Base-by-base conservation (phyloP, 441 rosid genomes). In the Arabidopsis hybrid region DNA sequence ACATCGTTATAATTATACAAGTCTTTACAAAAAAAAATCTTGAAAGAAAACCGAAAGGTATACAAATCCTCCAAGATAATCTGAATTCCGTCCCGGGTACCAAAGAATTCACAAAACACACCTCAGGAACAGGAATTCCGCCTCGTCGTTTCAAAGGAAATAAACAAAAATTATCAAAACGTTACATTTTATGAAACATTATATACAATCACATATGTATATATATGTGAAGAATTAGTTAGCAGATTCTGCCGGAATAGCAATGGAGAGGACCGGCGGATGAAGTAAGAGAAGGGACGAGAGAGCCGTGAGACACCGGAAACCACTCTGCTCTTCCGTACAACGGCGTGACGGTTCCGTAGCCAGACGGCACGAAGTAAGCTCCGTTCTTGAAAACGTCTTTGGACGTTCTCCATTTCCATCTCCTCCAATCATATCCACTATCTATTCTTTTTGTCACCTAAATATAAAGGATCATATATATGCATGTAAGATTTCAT, bases 341-440 rank as follows among this genome's bases (percentile, higher is more conserved):
- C 47, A 38, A 39, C 11, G 89, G 88, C 8, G 85, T 79, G 47
- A 78, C 73, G 51, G 83, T 81, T 51, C 91, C 91, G 42, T 81
- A 82, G 4, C 91, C 89, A 1, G 93, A 88, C 38, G 73, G 88
- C 47, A 88, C 79, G 38, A 88, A 88, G 72, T 78, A 86, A 42
- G 93, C 91, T 6, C 93, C 93, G 47, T 88, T 85, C 72, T 72
- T 17, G 69, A 86, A 86, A 2, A 84, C 82, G 45, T 88, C 91
- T 59, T 69, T 83, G 1, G 93, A 88, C 6, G 85, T 81, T 60
- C 88, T 82, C 89, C 93, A 86, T 58, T 79, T 88, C 89, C 91
- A 88, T 4, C 64, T 82, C 53, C 55, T 74, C 84, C 84, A 81
- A 5, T 81, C 69, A 8, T 68, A 61, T 46, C 69, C 71, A 10